A percentile compares a stretch with the other conserved stretches of the same genome.
Evolutionary conservation across 2,329 filamentous ascomycete genomes (phyloP).

Genomic region (Neopestalotiopsis rosae): DNA sequence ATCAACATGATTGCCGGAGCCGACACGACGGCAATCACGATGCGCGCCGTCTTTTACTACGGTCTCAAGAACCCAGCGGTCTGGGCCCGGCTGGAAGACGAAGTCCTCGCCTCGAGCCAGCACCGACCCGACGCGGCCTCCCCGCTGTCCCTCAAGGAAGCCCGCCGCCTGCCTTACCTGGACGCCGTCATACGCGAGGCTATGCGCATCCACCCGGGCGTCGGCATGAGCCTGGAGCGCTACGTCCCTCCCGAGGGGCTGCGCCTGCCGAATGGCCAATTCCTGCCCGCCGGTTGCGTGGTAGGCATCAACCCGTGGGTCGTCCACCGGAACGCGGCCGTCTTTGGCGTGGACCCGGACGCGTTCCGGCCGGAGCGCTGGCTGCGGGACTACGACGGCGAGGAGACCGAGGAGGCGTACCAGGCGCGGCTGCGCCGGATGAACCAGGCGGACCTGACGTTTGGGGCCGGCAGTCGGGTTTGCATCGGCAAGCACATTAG

Average conservation of each 20-base stretch:
- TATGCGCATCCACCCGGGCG: conserved; percentile 52
- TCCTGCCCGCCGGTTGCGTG: conserved; percentile 29
- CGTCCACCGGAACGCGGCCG: neutral
- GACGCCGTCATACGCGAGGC: conserved; percentile 58
- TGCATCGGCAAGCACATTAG: conserved; percentile 28
- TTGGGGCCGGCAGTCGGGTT: conserved; percentile 17
- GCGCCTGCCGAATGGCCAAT: conserved; percentile 42
- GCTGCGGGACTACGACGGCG: neutral
- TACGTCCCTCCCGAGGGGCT: conserved; percentile 50
- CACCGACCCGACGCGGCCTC: neutral
- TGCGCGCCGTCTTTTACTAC: conserved; percentile 42
- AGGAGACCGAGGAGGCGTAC: conserved; percentile 39
- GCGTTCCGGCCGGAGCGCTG: conserved; percentile 16
- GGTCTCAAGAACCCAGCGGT: conserved; percentile 38
- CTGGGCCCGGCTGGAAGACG: conserved; percentile 35
- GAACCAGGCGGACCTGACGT: conserved; percentile 38
- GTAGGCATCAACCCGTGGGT: conserved; percentile 7
- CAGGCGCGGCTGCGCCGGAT: conserved; percentile 52
- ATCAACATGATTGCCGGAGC: conserved; percentile 39
- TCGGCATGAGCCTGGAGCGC: conserved; percentile 54
- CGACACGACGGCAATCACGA: conserved; percentile 41
- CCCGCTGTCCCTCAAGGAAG: conserved; percentile 9
- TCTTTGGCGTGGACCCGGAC: neutral
- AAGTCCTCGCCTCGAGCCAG: conserved; percentile 33
- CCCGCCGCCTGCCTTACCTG: conserved; percentile 40